A percentile compares a stretch with the other conserved stretches of the same genome.
These are phyloP conservation scores for Chionographis japonica DNA, from an alignment of 106 monocot species.

Conservation along the genomic window DNA sequence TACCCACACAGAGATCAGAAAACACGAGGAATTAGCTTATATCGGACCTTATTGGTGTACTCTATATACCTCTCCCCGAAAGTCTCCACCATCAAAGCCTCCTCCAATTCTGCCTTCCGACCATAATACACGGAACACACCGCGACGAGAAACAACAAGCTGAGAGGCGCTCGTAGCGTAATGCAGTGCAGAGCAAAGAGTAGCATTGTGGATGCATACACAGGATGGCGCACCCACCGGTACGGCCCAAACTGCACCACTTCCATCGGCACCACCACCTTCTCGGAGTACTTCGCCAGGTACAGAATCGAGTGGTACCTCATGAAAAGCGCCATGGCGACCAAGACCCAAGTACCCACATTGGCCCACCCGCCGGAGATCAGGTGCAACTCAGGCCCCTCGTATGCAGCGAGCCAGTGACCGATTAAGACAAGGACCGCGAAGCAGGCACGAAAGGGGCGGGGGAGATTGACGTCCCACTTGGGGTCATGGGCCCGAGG, in stretches of 20 bases:
- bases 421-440: conserved; percentile 33
- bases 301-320: conserved; percentile 50
- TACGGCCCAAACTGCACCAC: conserved; percentile 85
- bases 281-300: conserved; percentile 66
- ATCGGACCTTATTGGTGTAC: conserved; percentile 68
- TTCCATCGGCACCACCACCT: conserved; percentile 46
- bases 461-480: conserved; percentile 57
- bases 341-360: conserved; percentile 43
- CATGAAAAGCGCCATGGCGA: conserved; percentile 48
- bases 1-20: conserved; percentile 26
- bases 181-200: conserved; percentile 51
- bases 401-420: conserved; percentile 63
- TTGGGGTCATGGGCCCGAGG: conserved; percentile 54
- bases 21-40: conserved; percentile 64
- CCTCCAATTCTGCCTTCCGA: conserved; percentile 67
- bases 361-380: conserved; percentile 68
- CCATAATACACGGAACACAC: conserved; percentile 62
- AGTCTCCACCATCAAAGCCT: conserved; percentile 48
- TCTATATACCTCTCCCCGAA: conserved; percentile 57
- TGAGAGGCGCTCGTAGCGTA: conserved; percentile 58
- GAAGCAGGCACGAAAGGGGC: conserved; percentile 22
- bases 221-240: conserved; percentile 70
- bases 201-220: conserved; percentile 69
- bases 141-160: conserved; percentile 37
- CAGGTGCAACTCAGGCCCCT: conserved; percentile 63